Conservation (phyloP, 495 filamentous ascomycete genomes). For the Tuber melanosporum region DNA sequence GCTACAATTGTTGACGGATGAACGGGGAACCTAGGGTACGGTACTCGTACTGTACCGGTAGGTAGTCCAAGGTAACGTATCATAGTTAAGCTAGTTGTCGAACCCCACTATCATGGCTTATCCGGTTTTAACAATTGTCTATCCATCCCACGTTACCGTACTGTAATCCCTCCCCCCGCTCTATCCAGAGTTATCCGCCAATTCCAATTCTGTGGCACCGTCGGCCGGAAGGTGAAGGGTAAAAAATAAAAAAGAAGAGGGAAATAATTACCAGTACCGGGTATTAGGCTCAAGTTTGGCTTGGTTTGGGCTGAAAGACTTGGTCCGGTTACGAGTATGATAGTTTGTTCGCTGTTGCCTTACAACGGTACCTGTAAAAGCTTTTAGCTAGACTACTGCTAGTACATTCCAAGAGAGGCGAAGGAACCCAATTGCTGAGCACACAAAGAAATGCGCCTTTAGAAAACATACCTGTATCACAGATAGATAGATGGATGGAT, state of each 20-base stretch:
- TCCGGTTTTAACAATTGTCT: background rate
- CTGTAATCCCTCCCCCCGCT: background rate
- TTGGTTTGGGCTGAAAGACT: background rate
- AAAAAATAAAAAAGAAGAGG: background rate
- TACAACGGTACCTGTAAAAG: background rate
- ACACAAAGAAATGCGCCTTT: background rate
- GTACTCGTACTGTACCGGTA: background rate
- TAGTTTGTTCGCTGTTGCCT: background rate
- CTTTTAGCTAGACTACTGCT: too few relatives aligned
- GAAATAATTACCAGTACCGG: background rate
- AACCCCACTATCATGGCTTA: conserved; percentile 1
- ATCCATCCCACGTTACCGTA: background rate
- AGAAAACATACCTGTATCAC: background rate
- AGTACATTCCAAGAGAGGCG: too few relatives aligned
- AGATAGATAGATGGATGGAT: background rate
- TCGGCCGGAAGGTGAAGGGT: background rate
- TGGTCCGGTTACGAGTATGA: background rate
- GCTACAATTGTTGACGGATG: too few relatives aligned
- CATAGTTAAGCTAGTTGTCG: background rate
- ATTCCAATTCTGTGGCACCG: background rate
- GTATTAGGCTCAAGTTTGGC: background rate
- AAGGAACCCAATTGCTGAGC: background rate
- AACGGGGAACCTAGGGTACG: background rate
- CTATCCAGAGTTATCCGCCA: background rate
- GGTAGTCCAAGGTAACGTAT: background rate